These are phyloP conservation scores for Xylaria curta DNA, from an alignment of 495 filamentous ascomycete genomes.

Conservation along the genomic window DNA sequence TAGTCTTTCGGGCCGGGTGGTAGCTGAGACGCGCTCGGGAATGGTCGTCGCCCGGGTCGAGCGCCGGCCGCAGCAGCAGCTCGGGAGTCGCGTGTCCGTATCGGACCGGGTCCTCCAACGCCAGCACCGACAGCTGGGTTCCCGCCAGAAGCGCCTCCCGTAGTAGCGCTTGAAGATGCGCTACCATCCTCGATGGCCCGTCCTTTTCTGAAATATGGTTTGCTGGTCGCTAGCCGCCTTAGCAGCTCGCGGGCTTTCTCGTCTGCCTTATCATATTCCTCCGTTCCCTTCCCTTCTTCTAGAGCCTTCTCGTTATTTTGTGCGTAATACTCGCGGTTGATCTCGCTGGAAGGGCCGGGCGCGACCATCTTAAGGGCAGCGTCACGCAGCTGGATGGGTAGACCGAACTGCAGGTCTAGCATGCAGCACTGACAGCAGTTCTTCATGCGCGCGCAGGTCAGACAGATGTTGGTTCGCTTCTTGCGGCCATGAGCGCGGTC, in stretches of 20 bases:
- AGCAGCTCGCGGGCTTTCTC: slow-evolving; percentile 92
- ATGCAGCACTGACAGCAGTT: slow-evolving; percentile 99
- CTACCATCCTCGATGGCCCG: slow-evolving; percentile 65
- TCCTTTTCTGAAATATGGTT: slow-evolving; percentile 91
- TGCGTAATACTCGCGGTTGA: slow-evolving; percentile 97
- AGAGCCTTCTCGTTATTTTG: slow-evolving; percentile 96
- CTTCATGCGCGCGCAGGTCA: slow-evolving; percentile 93
- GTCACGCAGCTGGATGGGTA: slow-evolving; percentile 92
- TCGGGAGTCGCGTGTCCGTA: slow-evolving; percentile 69
- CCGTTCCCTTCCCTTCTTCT: slow-evolving; percentile 80
- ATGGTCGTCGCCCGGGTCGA: slow-evolving; percentile 56
- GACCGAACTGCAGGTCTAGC: slow-evolving; percentile 92
- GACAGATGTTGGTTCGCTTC: slow-evolving; percentile 88
- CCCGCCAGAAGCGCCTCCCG: slow-evolving; percentile 50
- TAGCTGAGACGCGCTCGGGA: slow-evolving; percentile 73
- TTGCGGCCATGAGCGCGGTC: slow-evolving; percentile 86
- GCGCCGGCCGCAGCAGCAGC: slow-evolving; percentile 59
- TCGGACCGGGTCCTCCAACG: slow-evolving; percentile 64
- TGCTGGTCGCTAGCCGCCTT: slow-evolving; percentile 82
- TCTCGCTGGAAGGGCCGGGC: slow-evolving; percentile 84
- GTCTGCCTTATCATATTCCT: slow-evolving; percentile 95
- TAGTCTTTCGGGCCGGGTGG: slow-evolving; percentile 84
- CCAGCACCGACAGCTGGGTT: slow-evolving; percentile 53
- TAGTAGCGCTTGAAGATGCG: slow-evolving; percentile 44
- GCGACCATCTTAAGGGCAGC: slow-evolving; percentile 98